Evolutionary conservation across 2,329 filamentous ascomycete genomes (phyloP).

Genomic region (Ascochyta viciae-villosae): DNA sequence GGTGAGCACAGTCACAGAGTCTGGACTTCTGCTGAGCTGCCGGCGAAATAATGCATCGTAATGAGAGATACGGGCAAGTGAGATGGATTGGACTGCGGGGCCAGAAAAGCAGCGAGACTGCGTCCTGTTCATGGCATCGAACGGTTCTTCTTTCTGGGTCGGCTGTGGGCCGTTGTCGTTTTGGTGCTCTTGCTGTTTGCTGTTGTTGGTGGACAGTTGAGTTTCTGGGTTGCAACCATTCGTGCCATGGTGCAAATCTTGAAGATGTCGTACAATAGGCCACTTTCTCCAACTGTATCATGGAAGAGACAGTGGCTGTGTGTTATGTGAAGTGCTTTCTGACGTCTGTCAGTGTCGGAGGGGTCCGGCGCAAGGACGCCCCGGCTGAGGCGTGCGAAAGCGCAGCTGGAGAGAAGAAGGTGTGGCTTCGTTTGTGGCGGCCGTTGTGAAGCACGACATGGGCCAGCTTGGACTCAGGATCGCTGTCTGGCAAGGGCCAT

Average conservation of each 20-base stretch:
- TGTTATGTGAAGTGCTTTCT: constrained; percentile 6
- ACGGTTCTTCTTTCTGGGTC: not conserved
- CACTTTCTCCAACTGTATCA: not conserved
- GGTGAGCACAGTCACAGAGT: constrained; percentile 2
- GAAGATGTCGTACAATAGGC: constrained; percentile 2
- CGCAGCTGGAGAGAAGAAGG: constrained; percentile 12
- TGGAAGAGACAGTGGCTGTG: constrained; percentile 10
- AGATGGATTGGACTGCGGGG: not conserved
- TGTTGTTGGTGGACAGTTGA: no score
- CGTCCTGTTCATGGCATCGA: not conserved
- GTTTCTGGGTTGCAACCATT: no score
- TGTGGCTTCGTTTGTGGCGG: constrained; percentile 18
- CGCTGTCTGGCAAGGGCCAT: constrained; percentile 4
- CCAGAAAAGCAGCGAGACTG: constrained; percentile 4
- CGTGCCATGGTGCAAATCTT: no score
- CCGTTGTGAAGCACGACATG: constrained; percentile 12
- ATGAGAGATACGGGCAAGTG: constrained; percentile 13
- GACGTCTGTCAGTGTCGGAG: constrained; percentile 13
- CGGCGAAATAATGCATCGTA: not conserved
- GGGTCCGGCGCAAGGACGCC: constrained; percentile 2
- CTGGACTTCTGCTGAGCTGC: not conserved
- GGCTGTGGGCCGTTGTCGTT: not conserved
- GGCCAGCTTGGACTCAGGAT: not conserved
- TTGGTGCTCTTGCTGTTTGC: not conserved
- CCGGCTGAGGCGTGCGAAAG: constrained; percentile 1